Evolutionary conservation across 768 basidiomycete genomes (phyloP).

Genomic region (Coprinellus micaceus): DNA sequence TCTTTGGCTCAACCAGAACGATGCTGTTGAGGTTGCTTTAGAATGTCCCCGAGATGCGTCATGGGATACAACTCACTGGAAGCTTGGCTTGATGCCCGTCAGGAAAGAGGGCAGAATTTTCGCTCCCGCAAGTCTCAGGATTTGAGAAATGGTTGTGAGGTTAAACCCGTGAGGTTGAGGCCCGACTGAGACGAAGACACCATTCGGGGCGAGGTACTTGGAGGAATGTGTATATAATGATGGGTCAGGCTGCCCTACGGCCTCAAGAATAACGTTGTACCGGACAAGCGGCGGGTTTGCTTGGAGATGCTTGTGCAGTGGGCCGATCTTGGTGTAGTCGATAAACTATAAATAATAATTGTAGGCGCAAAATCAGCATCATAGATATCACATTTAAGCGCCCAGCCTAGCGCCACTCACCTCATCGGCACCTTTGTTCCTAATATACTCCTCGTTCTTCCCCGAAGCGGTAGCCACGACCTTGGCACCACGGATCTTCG

Average conservation of each 20-base stretch:
- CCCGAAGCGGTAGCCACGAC: conserved; percentile 60
- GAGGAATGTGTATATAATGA: conserved; percentile 46
- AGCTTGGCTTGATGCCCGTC: conserved; percentile 44
- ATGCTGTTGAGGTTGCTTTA: not conserved
- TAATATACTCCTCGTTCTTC: conserved; percentile 58
- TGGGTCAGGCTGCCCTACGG: conserved; percentile 47
- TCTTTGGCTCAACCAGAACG: conserved; percentile 32
- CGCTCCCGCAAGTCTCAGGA: conserved; percentile 30
- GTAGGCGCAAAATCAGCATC: not conserved
- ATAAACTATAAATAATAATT: conserved; percentile 38
- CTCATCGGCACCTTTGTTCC: conserved; percentile 61
- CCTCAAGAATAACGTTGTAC: conserved; percentile 59
- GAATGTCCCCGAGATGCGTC: not conserved
- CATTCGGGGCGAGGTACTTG: conserved; percentile 52
- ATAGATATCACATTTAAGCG: not conserved
- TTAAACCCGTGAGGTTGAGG: conserved; percentile 34
- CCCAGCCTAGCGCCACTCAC: no score
- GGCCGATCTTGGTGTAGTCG: conserved; percentile 56
- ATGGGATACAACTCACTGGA: not conserved
- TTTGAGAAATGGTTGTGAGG: conserved; percentile 30
- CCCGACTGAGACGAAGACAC: conserved; percentile 52
- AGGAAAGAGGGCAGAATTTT: conserved; percentile 43
- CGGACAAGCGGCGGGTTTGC: conserved; percentile 43
- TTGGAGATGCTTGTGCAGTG: conserved; percentile 41
- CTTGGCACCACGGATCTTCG: conserved; percentile 58